Evolutionary conservation across 306 rosid genomes (phyloP).

Genomic region (Inga laurina): DNA sequence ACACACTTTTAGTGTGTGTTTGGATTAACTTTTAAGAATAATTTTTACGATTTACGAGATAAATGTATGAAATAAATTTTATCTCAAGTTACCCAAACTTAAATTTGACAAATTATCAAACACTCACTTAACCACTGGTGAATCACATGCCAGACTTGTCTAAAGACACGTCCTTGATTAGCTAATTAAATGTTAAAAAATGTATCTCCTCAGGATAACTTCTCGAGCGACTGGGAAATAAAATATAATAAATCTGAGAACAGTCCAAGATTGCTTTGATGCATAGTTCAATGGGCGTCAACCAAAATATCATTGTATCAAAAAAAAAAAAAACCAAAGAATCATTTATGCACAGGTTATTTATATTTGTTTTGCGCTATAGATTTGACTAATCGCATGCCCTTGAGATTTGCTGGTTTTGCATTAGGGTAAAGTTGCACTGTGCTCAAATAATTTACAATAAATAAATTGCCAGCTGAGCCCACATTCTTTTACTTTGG

Average conservation of each 20-base stretch:
- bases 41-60: no score
- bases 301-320: not conserved
- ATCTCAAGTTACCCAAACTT: no score
- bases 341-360: not conserved
- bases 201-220: not conserved
- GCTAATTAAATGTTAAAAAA: not conserved
- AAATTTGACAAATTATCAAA: no score
- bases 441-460: not conserved
- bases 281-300: not conserved
- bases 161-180: no score
- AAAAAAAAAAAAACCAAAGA: no score
- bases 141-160: not conserved
- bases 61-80: no score
- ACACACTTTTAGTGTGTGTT: no score
- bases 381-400: not conserved
- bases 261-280: not conserved
- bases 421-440: not conserved
- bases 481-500: not conserved
- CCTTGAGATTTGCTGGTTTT: not conserved
- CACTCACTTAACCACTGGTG: not conserved
- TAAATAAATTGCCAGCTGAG: not conserved
- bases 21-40: no score
- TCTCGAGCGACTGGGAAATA: not conserved
- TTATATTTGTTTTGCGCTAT: not conserved
- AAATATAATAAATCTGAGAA: not conserved